These are phyloP conservation scores for Xylaria sp. DNA, from an alignment of 2,329 filamentous ascomycete genomes.

Conservation along the genomic window DNA sequence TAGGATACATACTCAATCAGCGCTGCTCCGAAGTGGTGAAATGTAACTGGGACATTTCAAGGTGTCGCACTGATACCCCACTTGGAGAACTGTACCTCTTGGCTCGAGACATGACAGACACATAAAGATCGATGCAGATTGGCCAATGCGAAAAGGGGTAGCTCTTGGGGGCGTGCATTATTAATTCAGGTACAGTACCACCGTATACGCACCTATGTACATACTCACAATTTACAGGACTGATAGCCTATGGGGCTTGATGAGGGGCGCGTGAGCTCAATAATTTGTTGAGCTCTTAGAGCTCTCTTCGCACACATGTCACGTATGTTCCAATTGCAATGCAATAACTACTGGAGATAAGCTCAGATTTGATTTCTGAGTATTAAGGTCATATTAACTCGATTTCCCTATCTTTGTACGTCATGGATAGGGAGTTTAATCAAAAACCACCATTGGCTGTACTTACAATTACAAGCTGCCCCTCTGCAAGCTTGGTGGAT, in stretches of 20 bases:
- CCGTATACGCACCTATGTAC: background rate
- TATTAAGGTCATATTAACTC: background rate
- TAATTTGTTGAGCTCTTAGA: background rate
- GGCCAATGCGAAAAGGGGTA: constrained; percentile 36
- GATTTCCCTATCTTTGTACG: no score
- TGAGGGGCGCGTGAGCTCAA: background rate
- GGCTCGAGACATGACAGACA: background rate
- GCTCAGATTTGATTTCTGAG: background rate
- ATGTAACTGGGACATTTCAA: background rate
- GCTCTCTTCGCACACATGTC: background rate
- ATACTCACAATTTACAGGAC: background rate
- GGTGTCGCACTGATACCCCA: constrained; percentile 15
- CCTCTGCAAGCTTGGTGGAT: constrained; percentile 22
- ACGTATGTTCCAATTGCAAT: background rate
- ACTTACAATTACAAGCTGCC: background rate
- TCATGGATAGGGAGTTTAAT: background rate
- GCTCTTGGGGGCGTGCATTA: background rate
- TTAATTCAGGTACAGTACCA: constrained; percentile 1
- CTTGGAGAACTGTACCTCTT: constrained; percentile 8
- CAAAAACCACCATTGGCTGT: background rate
- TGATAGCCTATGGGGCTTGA: background rate
- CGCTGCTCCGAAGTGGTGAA: background rate
- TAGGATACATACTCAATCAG: background rate
- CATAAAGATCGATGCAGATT: constrained; percentile 20
- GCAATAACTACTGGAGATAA: background rate